phyloP scores from a whole-genome alignment of 108 stramenopile species.

The Nitzschia inconspicua region DNA sequence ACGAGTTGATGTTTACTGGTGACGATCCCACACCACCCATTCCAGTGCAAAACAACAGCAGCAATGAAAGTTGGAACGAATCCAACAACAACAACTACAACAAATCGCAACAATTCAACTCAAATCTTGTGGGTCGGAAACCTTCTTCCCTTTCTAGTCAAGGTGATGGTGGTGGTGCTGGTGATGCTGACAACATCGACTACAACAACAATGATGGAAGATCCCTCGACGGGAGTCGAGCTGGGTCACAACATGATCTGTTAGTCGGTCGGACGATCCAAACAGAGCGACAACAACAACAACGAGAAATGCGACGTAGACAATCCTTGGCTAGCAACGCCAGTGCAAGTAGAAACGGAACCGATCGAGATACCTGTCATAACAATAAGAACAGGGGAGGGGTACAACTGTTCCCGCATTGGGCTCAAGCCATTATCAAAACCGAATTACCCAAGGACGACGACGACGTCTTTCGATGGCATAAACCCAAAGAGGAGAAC shows the following conservation, averaged over 20 bases:
- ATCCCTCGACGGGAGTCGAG: neutral
- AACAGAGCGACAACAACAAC: conserved; percentile 7
- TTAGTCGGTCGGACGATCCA: conserved; percentile 27
- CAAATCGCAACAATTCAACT: neutral
- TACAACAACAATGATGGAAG: neutral
- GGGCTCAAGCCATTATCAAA: conserved; percentile 23
- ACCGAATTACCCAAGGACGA: conserved; percentile 2
- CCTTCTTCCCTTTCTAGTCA: no score
- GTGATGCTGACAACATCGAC: neutral
- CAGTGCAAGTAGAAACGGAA: neutral
- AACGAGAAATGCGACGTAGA: neutral
- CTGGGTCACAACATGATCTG: neutral
- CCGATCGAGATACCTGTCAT: neutral
- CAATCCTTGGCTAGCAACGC: neutral
- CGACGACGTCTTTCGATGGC: neutral
- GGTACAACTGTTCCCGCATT: conserved; percentile 25
- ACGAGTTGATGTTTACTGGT: conserved; percentile 1
- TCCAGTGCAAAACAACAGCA: conserved; percentile 2
- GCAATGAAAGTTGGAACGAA: neutral
- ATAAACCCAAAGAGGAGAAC: conserved; percentile 4
- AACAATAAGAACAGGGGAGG: conserved; percentile 1
- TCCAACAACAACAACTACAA: neutral
- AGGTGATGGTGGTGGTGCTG: no score
- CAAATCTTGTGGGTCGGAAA: no score
- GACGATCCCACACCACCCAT: neutral